These are phyloP conservation scores for Ceratocystis lukuohia DNA, from an alignment of 2,329 filamentous ascomycete genomes.

Conservation along the genomic window DNA sequence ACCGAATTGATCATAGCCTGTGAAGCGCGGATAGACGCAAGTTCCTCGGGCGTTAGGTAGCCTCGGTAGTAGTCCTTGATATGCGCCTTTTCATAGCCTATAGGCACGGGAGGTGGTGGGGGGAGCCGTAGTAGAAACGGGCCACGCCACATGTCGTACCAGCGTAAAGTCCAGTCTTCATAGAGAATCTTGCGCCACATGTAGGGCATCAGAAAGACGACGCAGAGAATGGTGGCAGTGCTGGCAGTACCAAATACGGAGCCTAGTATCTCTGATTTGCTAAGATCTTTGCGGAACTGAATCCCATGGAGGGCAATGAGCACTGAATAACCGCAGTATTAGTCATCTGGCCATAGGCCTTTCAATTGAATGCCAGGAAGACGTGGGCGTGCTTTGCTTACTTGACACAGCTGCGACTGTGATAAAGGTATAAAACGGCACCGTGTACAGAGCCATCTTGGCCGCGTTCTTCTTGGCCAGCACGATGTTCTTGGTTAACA, in stretches of 20 bases:
- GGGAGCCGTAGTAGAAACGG: slow-evolving; percentile 33
- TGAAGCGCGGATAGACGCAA: slow-evolving; percentile 28
- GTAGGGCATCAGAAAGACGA: slow-evolving; percentile 40
- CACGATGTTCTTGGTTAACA: slow-evolving; percentile 27
- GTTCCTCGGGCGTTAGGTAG: slow-evolving; percentile 34
- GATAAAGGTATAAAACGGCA: slow-evolving; percentile 30
- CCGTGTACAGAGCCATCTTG: slow-evolving; percentile 24
- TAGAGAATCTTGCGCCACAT: slow-evolving; percentile 37
- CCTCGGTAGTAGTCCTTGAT: slow-evolving; percentile 39
- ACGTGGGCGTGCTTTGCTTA: slow-evolving; percentile 19
- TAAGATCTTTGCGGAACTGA: slow-evolving; percentile 22
- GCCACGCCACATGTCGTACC: slow-evolving; percentile 36
- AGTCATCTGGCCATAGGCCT: neutral
- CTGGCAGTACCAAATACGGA: slow-evolving; percentile 34
- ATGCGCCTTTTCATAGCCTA: slow-evolving; percentile 31
- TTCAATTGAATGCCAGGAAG: too few species aligned
- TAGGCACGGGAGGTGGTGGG: slow-evolving; percentile 27
- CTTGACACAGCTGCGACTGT: slow-evolving; percentile 28
- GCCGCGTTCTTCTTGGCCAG: slow-evolving; percentile 25
- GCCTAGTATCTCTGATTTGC: slow-evolving; percentile 21
- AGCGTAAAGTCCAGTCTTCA: slow-evolving; percentile 39
- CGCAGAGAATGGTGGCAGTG: slow-evolving; percentile 30
- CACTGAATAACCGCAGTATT: slow-evolving; percentile 26
- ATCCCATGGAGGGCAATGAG: slow-evolving; percentile 39
- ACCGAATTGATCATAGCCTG: slow-evolving; percentile 28